phyloP scores from a whole-genome alignment of 148 eudicot genomes.

The Rheum nobile region DNA sequence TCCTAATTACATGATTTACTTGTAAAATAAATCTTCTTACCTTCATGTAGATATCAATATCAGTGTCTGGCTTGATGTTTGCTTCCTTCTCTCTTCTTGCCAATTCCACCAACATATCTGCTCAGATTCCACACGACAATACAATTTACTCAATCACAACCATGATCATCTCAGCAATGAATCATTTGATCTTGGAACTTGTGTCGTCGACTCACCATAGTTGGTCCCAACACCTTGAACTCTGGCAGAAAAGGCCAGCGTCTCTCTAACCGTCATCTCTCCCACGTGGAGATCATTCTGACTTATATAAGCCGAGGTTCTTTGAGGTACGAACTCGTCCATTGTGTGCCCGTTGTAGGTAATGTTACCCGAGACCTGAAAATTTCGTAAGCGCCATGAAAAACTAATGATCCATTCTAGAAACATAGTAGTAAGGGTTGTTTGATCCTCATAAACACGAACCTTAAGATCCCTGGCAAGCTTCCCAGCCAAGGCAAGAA shows the following conservation, averaged over 20 bases:
- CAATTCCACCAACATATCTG: slow-evolving; percentile 52
- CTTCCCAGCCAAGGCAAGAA: slow-evolving; percentile 13
- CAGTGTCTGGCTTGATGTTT: slow-evolving; percentile 61
- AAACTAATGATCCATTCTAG: background rate
- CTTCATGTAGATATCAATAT: slow-evolving; percentile 60
- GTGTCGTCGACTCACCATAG: background rate
- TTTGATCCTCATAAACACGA: background rate
- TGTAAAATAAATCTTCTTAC: slow-evolving; percentile 7
- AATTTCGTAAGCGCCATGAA: background rate
- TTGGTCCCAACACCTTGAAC: slow-evolving; percentile 10
- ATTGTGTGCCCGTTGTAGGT: slow-evolving; percentile 13
- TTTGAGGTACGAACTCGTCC: slow-evolving; percentile 9
- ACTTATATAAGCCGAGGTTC: slow-evolving; percentile 12
- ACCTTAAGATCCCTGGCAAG: slow-evolving; percentile 11
- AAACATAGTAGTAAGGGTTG: background rate
- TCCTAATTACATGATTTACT: background rate
- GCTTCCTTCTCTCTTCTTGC: slow-evolving; percentile 56
- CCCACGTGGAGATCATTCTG: slow-evolving; percentile 12
- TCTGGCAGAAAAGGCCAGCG: slow-evolving; percentile 11
- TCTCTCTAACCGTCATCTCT: slow-evolving; percentile 9
- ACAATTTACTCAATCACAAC: background rate
- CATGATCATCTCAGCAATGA: background rate
- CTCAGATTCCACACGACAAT: background rate
- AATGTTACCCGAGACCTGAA: background rate
- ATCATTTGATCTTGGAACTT: background rate